A percentile compares a stretch with the other conserved stretches of the same genome.
Evolutionary conservation across 768 basidiomycete species (phyloP).

Genomic region (Holtermanniella nyarrowii): DNA sequence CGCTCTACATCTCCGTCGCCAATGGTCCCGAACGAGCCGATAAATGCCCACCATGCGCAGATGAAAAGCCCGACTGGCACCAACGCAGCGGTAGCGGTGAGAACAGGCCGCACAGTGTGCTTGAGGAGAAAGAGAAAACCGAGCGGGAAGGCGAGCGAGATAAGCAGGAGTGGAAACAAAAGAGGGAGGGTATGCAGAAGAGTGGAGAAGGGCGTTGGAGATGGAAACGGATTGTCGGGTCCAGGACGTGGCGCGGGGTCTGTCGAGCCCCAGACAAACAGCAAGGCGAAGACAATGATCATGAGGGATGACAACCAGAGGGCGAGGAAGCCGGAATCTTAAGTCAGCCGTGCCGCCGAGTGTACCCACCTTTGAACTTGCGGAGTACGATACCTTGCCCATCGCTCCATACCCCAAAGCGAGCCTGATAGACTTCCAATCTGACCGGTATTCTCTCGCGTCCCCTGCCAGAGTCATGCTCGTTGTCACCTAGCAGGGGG

Average conservation of each 20-base stretch:
- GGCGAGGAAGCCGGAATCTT: constrained; percentile 35
- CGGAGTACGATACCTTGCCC: constrained; percentile 11
- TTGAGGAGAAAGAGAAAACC: constrained; percentile 49
- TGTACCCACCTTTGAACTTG: constrained; percentile 34
- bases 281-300: constrained; percentile 29
- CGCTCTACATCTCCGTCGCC: constrained; percentile 22
- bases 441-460: constrained; percentile 16
- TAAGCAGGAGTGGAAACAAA: constrained; percentile 28
- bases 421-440: constrained; percentile 32
- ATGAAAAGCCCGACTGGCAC: constrained; percentile 37
- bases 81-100: constrained; percentile 46
- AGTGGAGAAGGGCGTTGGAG: constrained; percentile 13
- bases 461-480: constrained; percentile 6
- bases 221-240: constrained; percentile 23
- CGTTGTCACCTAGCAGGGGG: constrained; percentile 29
- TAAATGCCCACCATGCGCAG: constrained; percentile 37
- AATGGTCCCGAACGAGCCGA: constrained; percentile 33
- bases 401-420: constrained; percentile 31
- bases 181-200: constrained; percentile 32
- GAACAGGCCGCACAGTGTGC: constrained; percentile 72
- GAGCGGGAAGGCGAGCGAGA: constrained; percentile 27
- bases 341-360: neutral
- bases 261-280: constrained; percentile 40
- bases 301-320: constrained; percentile 33
- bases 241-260: constrained; percentile 21